Conservation (phyloP, 2,329 filamentous ascomycete species). For the Diplodia seriata region DNA sequence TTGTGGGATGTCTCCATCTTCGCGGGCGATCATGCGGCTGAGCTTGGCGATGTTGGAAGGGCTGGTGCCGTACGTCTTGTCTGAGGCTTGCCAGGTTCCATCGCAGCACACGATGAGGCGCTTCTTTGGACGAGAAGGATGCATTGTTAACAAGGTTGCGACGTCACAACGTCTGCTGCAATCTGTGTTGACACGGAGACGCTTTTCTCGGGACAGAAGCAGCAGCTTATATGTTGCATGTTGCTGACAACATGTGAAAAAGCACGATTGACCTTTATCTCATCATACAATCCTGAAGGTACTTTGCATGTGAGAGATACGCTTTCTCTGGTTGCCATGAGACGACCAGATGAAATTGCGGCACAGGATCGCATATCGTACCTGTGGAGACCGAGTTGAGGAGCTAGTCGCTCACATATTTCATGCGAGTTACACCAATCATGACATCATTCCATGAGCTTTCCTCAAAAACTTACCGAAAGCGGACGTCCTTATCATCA, state of each 20-base stretch:
- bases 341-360: background rate
- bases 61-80: constrained; percentile 38
- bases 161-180: background rate
- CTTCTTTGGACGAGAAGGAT: constrained; percentile 33
- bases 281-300: background rate
- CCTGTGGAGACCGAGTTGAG: background rate
- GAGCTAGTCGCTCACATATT: background rate
- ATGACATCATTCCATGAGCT: background rate
- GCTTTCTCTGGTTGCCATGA: background rate
- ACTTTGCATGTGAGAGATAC: background rate
- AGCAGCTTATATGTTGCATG: background rate
- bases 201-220: background rate
- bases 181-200: background rate
- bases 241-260: background rate
- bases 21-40: constrained; percentile 56
- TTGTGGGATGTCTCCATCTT: constrained; percentile 56
- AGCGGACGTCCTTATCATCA: background rate
- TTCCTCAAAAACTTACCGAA: background rate
- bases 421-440: background rate
- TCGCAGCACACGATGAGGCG: constrained; percentile 45
- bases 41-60: constrained; percentile 60
- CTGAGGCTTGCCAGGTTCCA: constrained; percentile 43
- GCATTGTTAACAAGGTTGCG: background rate
- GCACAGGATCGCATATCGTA: background rate
- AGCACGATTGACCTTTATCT: background rate